Evolutionary conservation across 805 yeast species (phyloP), one percentile per base, ranked within the genome.

Genomic region (Vanderwaltozyma yarrowii): DNA sequence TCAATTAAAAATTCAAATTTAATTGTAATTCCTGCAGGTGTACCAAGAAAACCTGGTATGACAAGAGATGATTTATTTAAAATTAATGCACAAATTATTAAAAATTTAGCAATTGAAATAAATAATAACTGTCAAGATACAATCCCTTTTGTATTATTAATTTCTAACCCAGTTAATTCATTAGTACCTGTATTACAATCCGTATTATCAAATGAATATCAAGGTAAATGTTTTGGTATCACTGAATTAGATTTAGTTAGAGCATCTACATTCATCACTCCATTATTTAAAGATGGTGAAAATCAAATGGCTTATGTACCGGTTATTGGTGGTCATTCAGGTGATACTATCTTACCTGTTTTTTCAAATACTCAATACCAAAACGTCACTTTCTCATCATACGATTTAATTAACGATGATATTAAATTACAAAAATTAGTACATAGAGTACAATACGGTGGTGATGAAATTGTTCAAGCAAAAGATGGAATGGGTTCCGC

Each of bases 41-140:
- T 81, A 43, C 89, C 92, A 62, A 75, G 92, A 71, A 81, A 81
- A 64, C 88, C 88, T 47, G 92, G 92, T 55, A 81, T 81, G 89
- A 78, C 89, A 51, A 74, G 92, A 66, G 92, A 81, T 61, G 92
- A 81, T 62, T 70, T 81, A 60, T 81, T 81, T 73, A 77, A 78
- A 67, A 80, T 85, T 65, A 81, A 81, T 56, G 89, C 88, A 31
- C 78, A 83, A 25, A 81, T 81, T 61, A 85, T 81, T 41, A 73
- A 83, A 64, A 82, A 77, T 60, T 70, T 81, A 60, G 88, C 88
- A 36, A 73, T 76, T 33, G 35, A 34, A 15, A 30, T 38, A 3
- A 26, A 23, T 17, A 30, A 24, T 2, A 8, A 12, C 2, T 20
- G 17, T 13, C 4, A 13, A 14, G 9, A 13, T 13, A 32, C 24